Evolutionary conservation across 1,284 basidiomycete genomes (phyloP).

Genomic region (Rhodotorula sp.): DNA sequence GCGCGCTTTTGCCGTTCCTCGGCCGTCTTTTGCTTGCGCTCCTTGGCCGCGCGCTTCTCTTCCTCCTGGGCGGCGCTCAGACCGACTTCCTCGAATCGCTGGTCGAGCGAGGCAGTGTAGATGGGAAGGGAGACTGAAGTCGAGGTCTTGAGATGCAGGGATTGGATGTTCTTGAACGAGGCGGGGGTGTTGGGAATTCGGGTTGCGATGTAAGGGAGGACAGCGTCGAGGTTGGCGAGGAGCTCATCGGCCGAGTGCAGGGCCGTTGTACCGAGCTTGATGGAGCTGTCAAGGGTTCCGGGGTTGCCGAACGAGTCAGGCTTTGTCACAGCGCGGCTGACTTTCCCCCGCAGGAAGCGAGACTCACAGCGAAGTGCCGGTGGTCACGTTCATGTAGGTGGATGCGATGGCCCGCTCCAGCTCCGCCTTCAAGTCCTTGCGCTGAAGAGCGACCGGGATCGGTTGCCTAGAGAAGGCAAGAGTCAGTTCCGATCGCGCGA

Average conservation of each 20-base stretch:
- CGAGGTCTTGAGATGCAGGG: conserved; percentile 86
- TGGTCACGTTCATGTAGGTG: conserved; percentile 90
- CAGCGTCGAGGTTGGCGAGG: conserved; percentile 72
- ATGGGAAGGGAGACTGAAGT: conserved; percentile 81
- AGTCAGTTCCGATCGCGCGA: not conserved
- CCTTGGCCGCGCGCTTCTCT: conserved; percentile 38
- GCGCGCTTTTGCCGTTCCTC: conserved; percentile 42
- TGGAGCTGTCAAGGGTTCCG: conserved; percentile 58
- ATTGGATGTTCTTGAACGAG: conserved; percentile 66
- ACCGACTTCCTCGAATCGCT: conserved; percentile 44
- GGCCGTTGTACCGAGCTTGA: conserved; percentile 73
- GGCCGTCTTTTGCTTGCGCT: conserved; percentile 50
- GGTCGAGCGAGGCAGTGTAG: conserved; percentile 66
- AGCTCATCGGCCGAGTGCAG: conserved; percentile 71
- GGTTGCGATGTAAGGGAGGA: conserved; percentile 70
- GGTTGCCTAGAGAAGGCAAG: conserved; percentile 65
- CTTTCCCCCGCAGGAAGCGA: not conserved
- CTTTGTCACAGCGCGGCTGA: too few species aligned
- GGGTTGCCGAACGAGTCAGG: not conserved
- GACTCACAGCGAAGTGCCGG: conserved; percentile 66
- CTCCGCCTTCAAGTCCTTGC: conserved; percentile 83
- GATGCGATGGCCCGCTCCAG: conserved; percentile 85
- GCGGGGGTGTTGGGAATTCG: conserved; percentile 58
- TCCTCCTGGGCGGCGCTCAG: conserved; percentile 41
- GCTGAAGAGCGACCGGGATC: conserved; percentile 80